Conservation (phyloP, 805 yeast species). For the Candida golubevii region DNA sequence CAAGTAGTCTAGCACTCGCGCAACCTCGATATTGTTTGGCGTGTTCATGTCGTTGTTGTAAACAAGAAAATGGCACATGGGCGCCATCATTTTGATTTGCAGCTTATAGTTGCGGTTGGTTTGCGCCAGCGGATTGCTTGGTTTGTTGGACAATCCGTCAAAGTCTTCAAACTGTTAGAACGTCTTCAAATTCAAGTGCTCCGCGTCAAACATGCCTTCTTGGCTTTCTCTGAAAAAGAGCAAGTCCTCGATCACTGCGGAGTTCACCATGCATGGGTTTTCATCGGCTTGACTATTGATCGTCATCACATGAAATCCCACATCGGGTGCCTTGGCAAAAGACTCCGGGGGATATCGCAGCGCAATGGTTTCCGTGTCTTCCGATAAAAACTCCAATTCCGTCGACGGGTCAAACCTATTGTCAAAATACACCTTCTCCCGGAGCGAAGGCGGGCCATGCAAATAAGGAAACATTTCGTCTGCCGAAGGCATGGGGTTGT, state of each 20-base stretch:
- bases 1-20: slow-evolving; percentile 14
- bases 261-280: slow-evolving; percentile 15
- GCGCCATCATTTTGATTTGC: slow-evolving; percentile 30
- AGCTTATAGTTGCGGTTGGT: slow-evolving; percentile 28
- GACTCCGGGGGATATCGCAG: slow-evolving; percentile 5
- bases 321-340: slow-evolving; percentile 5
- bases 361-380: slow-evolving; percentile 1
- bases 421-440: slow-evolving; percentile 28
- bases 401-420: slow-evolving; percentile 13
- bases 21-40: slow-evolving; percentile 17
- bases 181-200: slow-evolving; percentile 3
- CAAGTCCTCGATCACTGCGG: slow-evolving; percentile 18
- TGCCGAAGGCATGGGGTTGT: slow-evolving; percentile 12
- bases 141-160: slow-evolving; percentile 1
- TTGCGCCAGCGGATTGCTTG: slow-evolving; percentile 13
- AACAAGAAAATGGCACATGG: slow-evolving; percentile 29
- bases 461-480: slow-evolving; percentile 30
- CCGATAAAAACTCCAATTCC: slow-evolving; percentile 8
- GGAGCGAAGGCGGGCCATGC: slow-evolving; percentile 26
- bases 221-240: slow-evolving; percentile 6
- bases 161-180: slow-evolving; percentile 5
- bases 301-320: slow-evolving; percentile 15
- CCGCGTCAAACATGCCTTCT: slow-evolving; percentile 1
- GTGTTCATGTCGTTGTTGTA: slow-evolving; percentile 23
- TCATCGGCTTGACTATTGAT: slow-evolving; percentile 12